Base-by-base conservation (phyloP, 2,329 filamentous ascomycete species). In the Trichoderma asperellum region DNA sequence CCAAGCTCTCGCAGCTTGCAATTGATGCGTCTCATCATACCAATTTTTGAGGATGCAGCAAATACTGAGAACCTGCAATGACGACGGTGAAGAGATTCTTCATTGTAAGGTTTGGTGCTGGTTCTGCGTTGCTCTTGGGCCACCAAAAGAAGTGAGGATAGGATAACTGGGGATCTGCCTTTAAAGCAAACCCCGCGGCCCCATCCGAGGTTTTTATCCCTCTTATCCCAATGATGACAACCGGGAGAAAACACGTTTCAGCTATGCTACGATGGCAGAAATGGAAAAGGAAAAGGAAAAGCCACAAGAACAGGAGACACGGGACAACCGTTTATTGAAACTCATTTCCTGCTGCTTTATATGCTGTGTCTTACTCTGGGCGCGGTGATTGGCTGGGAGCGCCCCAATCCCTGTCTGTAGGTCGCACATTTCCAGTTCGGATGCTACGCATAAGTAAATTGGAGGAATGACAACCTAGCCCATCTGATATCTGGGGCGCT, bases 41-140 rank as follows among this genome's bases (percentile, higher is more conserved):
- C 68, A 82, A 70, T 49, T 79, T 78, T 32, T 78, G 73, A 8
- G 80, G 80, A 66, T 82, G 80, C 10, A 82, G 73, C n/a, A 82
- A 76, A 69, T 82, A 82, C 43, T 80, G 77, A 5, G 78, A 73
- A 12, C 79, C 79, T 6, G 79, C 79, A 24, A 82, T 75, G 18
- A 81, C 72, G 68, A 76, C 79, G 35, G 79, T 81, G n/a, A 78
- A 74, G 68, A 80, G 75, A 2, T 77, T 74, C 67, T 76, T 74
- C 76, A 78, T 78, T 1, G 62, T 69, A 7, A 69, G 6, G 32
- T 40, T 24, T 47, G 57, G 53, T 12, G 64, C 32, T 4, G 64
- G 49, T 29, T 56, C 11, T 32, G 64, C 55, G 55, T 27, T 55
- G 12, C 58, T 67, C 21, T n/a, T 59, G 21, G 37, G 21, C 40